Conservation (phyloP, 306 rosid genomes). For the Glycine latifolia region DNA sequence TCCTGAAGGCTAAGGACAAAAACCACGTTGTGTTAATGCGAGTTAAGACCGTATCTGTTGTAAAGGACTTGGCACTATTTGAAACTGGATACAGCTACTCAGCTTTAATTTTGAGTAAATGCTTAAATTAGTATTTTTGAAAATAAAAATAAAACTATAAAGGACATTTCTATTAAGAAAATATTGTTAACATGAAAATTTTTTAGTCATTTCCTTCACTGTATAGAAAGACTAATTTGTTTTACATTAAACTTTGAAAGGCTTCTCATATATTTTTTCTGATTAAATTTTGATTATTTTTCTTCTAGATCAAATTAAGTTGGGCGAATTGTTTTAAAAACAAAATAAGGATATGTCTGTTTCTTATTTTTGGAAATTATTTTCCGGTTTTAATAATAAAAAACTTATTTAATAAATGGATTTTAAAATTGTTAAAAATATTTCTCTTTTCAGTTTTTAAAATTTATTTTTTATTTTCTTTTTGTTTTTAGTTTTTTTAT, state of each 20-base stretch:
- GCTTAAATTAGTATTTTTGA: neutral
- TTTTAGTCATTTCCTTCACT: neutral
- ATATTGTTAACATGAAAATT: no score
- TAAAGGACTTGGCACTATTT: neutral
- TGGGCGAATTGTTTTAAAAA: no score
- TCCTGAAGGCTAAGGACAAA: no score
- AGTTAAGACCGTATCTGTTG: neutral
- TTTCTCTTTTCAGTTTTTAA: neutral
- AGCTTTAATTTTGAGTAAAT: neutral
- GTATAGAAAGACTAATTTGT: neutral
- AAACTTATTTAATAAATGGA: neutral
- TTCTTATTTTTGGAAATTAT: neutral
- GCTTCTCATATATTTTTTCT: neutral
- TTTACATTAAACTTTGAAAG: neutral
- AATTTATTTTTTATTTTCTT: neutral
- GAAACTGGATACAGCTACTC: neutral
- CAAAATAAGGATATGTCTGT: no score
- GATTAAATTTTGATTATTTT: neutral
- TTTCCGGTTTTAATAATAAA: neutral
- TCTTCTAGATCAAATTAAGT: neutral
- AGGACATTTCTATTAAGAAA: no score
- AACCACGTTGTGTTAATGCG: no score
- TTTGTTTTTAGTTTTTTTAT: no score
- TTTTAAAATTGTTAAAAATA: neutral
- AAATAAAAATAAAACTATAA: no score